These are phyloP conservation scores for Trichosporon faecale DNA, from an alignment of 1,284 basidiomycete genomes.

Conservation along the genomic window DNA sequence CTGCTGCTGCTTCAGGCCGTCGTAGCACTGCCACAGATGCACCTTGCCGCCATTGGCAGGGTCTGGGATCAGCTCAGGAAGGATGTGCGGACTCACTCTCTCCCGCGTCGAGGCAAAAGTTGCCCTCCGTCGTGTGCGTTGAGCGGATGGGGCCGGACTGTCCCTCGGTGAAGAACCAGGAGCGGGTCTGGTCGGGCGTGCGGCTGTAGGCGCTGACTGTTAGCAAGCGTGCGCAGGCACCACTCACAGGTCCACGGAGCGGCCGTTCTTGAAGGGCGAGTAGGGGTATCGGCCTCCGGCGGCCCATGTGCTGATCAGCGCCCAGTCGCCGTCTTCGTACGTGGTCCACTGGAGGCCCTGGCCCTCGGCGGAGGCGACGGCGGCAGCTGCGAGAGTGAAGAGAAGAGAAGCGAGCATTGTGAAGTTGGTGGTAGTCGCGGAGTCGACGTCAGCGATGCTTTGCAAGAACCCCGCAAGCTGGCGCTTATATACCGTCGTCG, in stretches of 20 bases:
- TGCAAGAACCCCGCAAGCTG: too few species aligned
- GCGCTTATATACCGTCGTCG: background rate
- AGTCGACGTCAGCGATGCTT: background rate
- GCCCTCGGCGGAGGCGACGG: background rate
- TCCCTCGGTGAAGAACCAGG: background rate
- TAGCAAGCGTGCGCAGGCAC: background rate
- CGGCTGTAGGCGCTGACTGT: background rate
- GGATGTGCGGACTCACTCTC: background rate
- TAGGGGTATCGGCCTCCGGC: background rate
- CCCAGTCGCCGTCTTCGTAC: background rate
- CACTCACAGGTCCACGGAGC: background rate
- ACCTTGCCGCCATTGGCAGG: background rate
- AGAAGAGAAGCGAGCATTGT: background rate
- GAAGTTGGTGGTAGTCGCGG: background rate
- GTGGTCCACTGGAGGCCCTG: background rate
- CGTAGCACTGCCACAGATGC: background rate
- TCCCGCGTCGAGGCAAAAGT: background rate
- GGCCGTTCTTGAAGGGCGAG: background rate
- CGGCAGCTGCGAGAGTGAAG: background rate
- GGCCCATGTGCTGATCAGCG: background rate
- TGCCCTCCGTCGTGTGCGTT: background rate
- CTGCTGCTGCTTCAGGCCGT: background rate
- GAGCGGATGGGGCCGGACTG: background rate
- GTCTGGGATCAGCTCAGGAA: background rate
- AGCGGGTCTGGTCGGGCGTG: background rate